Percentiles rank a stretch among this genome's conserved stretches.
These are phyloP conservation scores for Haematococcus sp. DNA, from an alignment of 139 green algal genomes.

Conservation along the genomic window DNA sequence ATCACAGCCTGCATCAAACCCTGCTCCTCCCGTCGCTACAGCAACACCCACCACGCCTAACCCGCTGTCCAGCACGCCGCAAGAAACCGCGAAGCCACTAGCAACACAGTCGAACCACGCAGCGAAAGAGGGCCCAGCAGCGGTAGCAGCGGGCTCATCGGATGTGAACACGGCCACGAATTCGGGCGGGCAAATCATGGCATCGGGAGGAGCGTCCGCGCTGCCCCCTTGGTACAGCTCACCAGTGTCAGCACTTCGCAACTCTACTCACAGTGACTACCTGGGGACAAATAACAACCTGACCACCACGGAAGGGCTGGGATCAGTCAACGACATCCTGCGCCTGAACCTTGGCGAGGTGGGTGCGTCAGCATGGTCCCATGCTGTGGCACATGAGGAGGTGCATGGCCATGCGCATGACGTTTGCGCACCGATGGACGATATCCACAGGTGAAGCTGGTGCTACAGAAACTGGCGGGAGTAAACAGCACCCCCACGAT, in stretches of 20 bases:
- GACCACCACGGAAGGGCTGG: background rate
- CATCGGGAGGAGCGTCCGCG: background rate
- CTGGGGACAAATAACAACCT: conserved; percentile 6
- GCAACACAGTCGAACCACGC: too few relatives aligned
- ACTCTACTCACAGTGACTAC: background rate
- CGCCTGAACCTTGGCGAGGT: conserved; percentile 45
- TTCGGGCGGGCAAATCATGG: too few relatives aligned
- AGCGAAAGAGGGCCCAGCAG: background rate
- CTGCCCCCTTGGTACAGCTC: background rate
- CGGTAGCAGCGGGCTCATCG: background rate
- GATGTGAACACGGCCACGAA: background rate
- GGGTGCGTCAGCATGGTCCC: background rate
- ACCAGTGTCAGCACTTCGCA: background rate
- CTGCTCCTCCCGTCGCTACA: background rate
- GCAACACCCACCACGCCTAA: background rate
- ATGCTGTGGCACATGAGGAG: background rate
- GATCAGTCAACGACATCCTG: conserved; percentile 32
- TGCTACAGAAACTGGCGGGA: conserved; percentile 54
- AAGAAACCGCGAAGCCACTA: too few relatives aligned
- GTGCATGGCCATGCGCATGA: background rate
- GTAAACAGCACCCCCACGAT: conserved; percentile 53
- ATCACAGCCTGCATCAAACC: background rate
- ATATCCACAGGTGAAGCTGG: conserved; percentile 48
- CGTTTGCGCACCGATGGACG: too few relatives aligned
- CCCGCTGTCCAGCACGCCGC: background rate